Conservation (phyloP, 2,329 filamentous ascomycete genomes). For the Ceratocystis eucalypticola region DNA sequence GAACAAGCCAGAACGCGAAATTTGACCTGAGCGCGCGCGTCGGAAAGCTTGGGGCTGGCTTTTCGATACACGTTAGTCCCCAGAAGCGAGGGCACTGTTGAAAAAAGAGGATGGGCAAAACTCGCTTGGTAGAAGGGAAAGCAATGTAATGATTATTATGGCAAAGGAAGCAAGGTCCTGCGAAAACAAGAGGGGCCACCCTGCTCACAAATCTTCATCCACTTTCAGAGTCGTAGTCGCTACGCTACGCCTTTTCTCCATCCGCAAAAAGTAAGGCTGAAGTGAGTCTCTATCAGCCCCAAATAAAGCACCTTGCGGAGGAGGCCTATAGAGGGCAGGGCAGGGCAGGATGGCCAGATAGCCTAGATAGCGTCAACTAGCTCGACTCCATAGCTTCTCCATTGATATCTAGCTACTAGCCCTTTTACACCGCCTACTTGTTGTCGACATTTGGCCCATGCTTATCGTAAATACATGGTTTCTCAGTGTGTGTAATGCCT, state of each 20-base stretch:
- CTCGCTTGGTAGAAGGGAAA: not conserved
- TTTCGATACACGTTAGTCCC: not conserved
- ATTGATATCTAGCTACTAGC: too few species aligned
- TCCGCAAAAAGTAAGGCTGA: not conserved
- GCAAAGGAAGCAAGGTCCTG: not conserved
- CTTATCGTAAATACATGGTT: too few species aligned
- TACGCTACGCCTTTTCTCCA: not conserved
- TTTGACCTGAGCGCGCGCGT: not conserved
- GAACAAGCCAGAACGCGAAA: not conserved
- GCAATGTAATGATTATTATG: not conserved
- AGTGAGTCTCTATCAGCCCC: not conserved
- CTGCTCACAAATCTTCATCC: constrained; percentile 4
- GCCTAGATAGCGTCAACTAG: too few species aligned
- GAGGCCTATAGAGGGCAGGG: not conserved
- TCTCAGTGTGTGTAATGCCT: not conserved
- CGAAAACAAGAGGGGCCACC: not conserved
- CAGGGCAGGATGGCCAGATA: not conserved
- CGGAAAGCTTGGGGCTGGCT: not conserved
- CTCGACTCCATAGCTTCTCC: too few species aligned
- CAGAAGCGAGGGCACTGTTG: not conserved
- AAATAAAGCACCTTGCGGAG: not conserved
- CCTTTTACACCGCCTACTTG: too few species aligned
- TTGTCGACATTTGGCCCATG: too few species aligned
- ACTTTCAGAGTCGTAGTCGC: not conserved
- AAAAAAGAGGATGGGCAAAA: not conserved